These are phyloP conservation scores for Albizia julibrissin DNA, from an alignment of 306 rosid species.

Conservation along the genomic window DNA sequence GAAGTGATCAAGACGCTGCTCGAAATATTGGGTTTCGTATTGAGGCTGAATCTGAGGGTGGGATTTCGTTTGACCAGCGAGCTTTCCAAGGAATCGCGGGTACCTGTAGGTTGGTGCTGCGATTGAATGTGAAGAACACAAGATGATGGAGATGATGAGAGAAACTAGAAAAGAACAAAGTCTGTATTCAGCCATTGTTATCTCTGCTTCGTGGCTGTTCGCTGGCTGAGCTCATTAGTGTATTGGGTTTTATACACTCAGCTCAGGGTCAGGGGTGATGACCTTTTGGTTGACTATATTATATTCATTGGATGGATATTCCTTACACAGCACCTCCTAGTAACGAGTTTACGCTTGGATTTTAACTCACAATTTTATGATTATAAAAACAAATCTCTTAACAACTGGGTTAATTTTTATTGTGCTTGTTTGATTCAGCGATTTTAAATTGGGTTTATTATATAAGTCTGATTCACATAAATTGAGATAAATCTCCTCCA, in stretches of 20 bases:
- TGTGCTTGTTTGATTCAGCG: too few species aligned
- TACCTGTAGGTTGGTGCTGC: conserved; percentile 30
- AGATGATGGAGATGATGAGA: conserved; percentile 18
- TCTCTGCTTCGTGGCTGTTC: background rate
- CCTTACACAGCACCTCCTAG: too few species aligned
- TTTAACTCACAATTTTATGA: too few species aligned
- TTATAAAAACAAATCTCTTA: too few species aligned
- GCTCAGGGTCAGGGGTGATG: background rate
- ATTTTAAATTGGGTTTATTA: too few species aligned
- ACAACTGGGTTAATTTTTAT: too few species aligned
- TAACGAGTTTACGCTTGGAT: too few species aligned
- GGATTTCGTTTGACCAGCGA: conserved; percentile 30
- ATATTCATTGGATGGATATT: too few species aligned
- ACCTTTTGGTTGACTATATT: too few species aligned
- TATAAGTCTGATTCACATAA: too few species aligned
- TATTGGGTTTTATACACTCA: background rate
- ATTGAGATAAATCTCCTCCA: too few species aligned
- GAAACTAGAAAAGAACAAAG: background rate
- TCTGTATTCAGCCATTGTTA: conserved; percentile 36
- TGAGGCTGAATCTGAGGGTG: background rate
- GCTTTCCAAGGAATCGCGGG: conserved; percentile 50
- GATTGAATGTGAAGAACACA: conserved; percentile 24
- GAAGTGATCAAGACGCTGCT: conserved; percentile 85
- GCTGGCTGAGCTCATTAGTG: background rate
- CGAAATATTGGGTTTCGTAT: conserved; percentile 65